A percentile compares a stretch with the other conserved stretches of the same genome.
These are phyloP conservation scores for Penicillium antarcticum DNA, from an alignment of 495 filamentous ascomycete species.

Conservation along the genomic window DNA sequence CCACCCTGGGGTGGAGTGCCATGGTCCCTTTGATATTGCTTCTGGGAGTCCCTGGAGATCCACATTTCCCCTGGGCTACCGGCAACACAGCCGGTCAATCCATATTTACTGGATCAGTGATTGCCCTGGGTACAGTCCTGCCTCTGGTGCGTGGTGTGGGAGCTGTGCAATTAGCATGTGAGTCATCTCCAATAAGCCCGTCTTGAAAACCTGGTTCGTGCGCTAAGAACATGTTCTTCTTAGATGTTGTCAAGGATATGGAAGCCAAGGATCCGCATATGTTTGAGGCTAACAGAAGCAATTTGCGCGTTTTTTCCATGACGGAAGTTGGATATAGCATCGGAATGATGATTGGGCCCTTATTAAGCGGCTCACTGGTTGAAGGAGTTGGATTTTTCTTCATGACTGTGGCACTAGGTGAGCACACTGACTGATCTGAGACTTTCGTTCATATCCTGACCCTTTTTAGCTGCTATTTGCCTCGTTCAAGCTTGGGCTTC, in stretches of 20 bases:
- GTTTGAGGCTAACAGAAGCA: constrained; percentile 16
- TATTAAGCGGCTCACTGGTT: constrained; percentile 18
- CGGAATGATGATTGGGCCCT: constrained; percentile 23
- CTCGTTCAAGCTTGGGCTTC: not conserved
- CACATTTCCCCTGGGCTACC: constrained; percentile 8
- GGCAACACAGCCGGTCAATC: not conserved
- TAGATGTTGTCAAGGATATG: constrained; percentile 15
- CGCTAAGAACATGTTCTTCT: not conserved
- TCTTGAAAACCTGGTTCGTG: not conserved
- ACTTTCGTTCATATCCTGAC: not conserved
- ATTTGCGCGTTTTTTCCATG: constrained; percentile 24
- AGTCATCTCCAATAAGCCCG: not conserved
- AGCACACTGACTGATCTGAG: not conserved
- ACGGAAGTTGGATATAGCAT: constrained; percentile 16
- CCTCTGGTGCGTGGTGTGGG: constrained; percentile 10
- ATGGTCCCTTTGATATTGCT: constrained; percentile 3
- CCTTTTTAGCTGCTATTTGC: not conserved
- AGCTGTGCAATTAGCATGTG: constrained; percentile 9
- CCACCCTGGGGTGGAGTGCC: constrained; percentile 2
- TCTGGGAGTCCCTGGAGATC: constrained; percentile 9
- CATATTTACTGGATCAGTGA: constrained; percentile 5
- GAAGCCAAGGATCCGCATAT: constrained; percentile 7
- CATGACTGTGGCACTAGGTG: constrained; percentile 11
- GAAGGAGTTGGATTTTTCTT: constrained; percentile 19
- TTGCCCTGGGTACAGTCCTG: constrained; percentile 6